Evolutionary conservation across 1,139 yeast genomes (phyloP), one percentile per base, ranked within the genome.

Genomic region (Candida pseudoviswanathii): DNA sequence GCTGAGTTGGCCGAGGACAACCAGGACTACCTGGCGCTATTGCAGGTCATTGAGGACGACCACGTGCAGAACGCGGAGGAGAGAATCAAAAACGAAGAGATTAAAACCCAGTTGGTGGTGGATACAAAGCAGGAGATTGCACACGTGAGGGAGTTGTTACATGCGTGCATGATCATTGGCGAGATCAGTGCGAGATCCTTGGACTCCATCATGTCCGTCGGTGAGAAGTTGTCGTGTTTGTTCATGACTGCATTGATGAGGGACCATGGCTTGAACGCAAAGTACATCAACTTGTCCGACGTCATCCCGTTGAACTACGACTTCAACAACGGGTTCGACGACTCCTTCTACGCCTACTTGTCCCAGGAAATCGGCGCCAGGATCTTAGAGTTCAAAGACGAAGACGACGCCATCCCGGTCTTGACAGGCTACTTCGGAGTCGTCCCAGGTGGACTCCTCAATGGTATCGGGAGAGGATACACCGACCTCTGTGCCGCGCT

Each of bases 401-500:
- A 27, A 27, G 63, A 67, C 1, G 79, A 71, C 47, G 71, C 69
- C n/a, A 83, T 90, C 32, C 99, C 99, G 1, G 97, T 94, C 1
- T 78, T 94, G 50, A 94, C 99, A 26, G 99, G 99, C 2, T 94
- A 89, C 67, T 94, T 94, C 63, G 99, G 99, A 29, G 76, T 84
- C 36, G 90, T 94, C 10, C 98, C 98, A 27, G 97, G 97, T 55
- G 98, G 99, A 16, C 75, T 94, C 51, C 75, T 94, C 57, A 88
- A 87, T 60, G 91, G 95, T 49, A 95, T 94, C 52, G 99, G 99
- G 41, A 84, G 99, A 65, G 99, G 99, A 27, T 94, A 94, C 68
- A 94, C 99, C 11, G 99, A 94, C 67, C 75, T 94, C 58, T 94
- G 99, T 76, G 99, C 99, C 16, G 99, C 99, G 0, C 78, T 94